Percentiles rank a stretch among this genome's conserved stretches.
Conservation (phyloP, 371 early-diverging fungal genomes). For the Lichtheimia ornata region DNA sequence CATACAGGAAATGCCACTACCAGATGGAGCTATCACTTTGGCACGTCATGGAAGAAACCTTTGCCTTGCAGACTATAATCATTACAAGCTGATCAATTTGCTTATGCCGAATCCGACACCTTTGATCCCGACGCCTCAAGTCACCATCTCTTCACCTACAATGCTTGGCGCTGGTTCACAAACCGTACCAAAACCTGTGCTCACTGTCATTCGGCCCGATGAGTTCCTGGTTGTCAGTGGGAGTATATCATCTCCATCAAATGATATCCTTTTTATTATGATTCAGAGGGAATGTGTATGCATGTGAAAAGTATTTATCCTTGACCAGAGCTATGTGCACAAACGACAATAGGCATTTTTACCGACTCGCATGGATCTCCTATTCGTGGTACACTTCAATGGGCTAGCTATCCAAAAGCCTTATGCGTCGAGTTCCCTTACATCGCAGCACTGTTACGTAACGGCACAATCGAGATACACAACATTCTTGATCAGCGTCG, state of each 20-base stretch:
- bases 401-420: conserved; percentile 72
- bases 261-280: conserved; percentile 43
- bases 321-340: conserved; percentile 10
- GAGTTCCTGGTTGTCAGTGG: conserved; percentile 79
- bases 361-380: conserved; percentile 71
- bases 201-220: conserved; percentile 59
- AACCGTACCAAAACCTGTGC: conserved; percentile 56
- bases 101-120: conserved; percentile 49
- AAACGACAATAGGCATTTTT: conserved; percentile 73
- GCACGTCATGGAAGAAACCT: conserved; percentile 53
- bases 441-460: conserved; percentile 69
- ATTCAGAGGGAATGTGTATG: neutral
- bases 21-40: conserved; percentile 63
- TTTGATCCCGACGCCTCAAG: conserved; percentile 64
- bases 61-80: conserved; percentile 67
- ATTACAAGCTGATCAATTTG: conserved; percentile 67
- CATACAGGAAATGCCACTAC: conserved; percentile 62
- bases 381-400: conserved; percentile 77
- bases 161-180: conserved; percentile 42
- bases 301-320: conserved; percentile 5
- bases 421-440: conserved; percentile 79
- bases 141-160: conserved; percentile 20
- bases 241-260: conserved; percentile 25
- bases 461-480: conserved; percentile 74
- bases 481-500: conserved; percentile 68